These are phyloP conservation scores for Spergularia marina DNA, from an alignment of 148 eudicot genomes.

Conservation along the genomic window DNA sequence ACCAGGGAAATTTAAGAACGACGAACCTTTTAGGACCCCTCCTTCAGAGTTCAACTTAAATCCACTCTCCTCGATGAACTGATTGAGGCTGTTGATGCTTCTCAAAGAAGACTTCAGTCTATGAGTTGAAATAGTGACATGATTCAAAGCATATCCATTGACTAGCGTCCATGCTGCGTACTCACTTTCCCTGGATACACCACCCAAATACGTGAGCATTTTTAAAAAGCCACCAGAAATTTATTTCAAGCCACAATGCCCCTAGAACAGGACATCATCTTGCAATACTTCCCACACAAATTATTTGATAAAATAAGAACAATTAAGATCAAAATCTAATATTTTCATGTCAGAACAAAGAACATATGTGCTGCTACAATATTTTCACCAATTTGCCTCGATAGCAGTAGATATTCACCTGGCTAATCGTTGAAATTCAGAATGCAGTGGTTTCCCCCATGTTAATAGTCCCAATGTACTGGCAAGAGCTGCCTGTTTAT, in stretches of 20 bases:
- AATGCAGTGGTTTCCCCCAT: constrained; percentile 71
- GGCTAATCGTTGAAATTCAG: constrained; percentile 77
- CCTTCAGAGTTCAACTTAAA: constrained; percentile 91
- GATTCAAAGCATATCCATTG: constrained; percentile 90
- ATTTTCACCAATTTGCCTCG: no score
- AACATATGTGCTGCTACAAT: neutral
- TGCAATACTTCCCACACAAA: neutral
- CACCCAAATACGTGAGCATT: constrained; percentile 7
- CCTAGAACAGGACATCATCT: neutral
- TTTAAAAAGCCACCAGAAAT: neutral
- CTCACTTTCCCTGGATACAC: constrained; percentile 79
- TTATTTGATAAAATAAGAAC: neutral
- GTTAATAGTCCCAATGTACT: constrained; percentile 81
- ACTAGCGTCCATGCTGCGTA: constrained; percentile 99
- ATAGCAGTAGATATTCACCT: constrained; percentile 34
- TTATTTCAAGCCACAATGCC: neutral
- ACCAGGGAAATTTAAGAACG: neutral
- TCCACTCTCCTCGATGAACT: constrained; percentile 78
- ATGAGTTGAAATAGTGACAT: constrained; percentile 85
- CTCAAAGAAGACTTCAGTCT: constrained; percentile 60
- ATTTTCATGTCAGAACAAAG: neutral
- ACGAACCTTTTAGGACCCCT: constrained; percentile 77
- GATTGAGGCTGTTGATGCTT: constrained; percentile 60
- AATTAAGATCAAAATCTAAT: neutral
- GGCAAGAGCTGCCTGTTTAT: constrained; percentile 70